phyloP scores from a whole-genome alignment of 305 asterid species.

The Withania somnifera region DNA sequence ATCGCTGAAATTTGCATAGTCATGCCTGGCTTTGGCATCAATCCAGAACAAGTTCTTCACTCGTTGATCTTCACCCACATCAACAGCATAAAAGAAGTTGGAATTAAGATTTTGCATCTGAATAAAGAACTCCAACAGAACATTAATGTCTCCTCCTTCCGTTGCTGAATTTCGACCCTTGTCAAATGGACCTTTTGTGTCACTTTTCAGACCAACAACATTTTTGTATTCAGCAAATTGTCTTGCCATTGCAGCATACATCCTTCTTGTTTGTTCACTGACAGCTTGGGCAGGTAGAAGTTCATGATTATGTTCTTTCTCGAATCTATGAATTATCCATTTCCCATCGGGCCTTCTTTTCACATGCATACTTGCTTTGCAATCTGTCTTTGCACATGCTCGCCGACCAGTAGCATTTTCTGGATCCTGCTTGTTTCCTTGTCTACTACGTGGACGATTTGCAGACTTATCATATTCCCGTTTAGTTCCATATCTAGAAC shows the following conservation, averaged over 20 bases:
- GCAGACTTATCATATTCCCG: slow-evolving; percentile 80
- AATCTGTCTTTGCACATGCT: slow-evolving; percentile 85
- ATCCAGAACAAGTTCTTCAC: slow-evolving; percentile 66
- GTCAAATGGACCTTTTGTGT: slow-evolving; percentile 58
- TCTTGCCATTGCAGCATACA: slow-evolving; percentile 92
- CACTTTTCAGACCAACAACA: slow-evolving; percentile 68
- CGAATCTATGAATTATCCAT: slow-evolving; percentile 89
- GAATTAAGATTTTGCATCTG: slow-evolving; percentile 71
- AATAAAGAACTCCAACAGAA: slow-evolving; percentile 53
- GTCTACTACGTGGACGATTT: slow-evolving; percentile 76
- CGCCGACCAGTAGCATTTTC: slow-evolving; percentile 90
- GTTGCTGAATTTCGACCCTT: slow-evolving; percentile 51
- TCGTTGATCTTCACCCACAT: slow-evolving; percentile 69
- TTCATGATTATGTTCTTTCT: slow-evolving; percentile 91
- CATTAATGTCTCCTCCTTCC: slow-evolving; percentile 49
- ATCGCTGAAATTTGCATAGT: slow-evolving; percentile 56
- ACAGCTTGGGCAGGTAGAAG: slow-evolving; percentile 95
- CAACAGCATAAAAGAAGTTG: slow-evolving; percentile 74
- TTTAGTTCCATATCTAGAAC: slow-evolving; percentile 82
- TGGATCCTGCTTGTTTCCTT: slow-evolving; percentile 68
- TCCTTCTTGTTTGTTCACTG: slow-evolving; percentile 81
- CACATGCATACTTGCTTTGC: slow-evolving; percentile 97
- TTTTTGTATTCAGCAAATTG: slow-evolving; percentile 86
- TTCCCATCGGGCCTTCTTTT: slow-evolving; percentile 86
- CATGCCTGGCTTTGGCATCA: slow-evolving; percentile 89